Percentiles rank a stretch among this genome's conserved stretches.
phyloP scores from a whole-genome alignment of 441 rosid species.

The Pelargonium fulgidum region DNA sequence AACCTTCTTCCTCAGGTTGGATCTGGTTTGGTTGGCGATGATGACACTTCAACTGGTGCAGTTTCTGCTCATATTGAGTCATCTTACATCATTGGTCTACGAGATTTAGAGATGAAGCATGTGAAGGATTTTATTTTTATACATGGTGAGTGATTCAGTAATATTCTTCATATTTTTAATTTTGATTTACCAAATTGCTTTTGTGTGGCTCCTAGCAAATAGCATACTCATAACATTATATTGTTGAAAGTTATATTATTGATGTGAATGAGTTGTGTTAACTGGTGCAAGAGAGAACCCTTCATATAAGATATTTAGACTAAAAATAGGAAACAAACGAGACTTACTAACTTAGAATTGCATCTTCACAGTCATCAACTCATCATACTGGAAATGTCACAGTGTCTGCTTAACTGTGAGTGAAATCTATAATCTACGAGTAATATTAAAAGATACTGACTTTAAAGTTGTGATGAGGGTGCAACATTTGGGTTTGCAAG shows the following conservation, averaged over 20 bases:
- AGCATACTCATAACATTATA: background rate
- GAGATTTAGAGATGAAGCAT: slow-evolving; percentile 87
- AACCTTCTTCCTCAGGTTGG: slow-evolving; percentile 45
- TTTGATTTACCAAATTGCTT: background rate
- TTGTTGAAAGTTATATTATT: too few relatives aligned
- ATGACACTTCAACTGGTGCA: slow-evolving; percentile 61
- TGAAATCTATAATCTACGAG: background rate
- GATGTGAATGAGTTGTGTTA: too few relatives aligned
- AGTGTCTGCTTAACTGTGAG: background rate
- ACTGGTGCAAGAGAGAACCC: too few relatives aligned
- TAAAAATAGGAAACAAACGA: too few relatives aligned
- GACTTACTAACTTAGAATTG: too few relatives aligned
- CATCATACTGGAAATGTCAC: too few relatives aligned
- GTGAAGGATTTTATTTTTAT: slow-evolving; percentile 91
- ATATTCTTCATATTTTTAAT: slow-evolving; percentile 6
- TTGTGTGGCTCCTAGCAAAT: background rate
- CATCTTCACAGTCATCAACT: too few relatives aligned
- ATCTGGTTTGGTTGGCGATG: slow-evolving; percentile 89
- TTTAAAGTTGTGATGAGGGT: background rate
- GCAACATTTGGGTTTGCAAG: background rate
- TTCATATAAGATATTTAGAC: too few relatives aligned
- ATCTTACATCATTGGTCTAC: slow-evolving; percentile 74
- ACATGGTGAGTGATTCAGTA: slow-evolving; percentile 54
- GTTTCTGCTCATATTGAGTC: slow-evolving; percentile 71
- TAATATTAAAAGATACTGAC: background rate